Conservation (phyloP, 106 monocot species). For the Agapanthus africanus region DNA sequence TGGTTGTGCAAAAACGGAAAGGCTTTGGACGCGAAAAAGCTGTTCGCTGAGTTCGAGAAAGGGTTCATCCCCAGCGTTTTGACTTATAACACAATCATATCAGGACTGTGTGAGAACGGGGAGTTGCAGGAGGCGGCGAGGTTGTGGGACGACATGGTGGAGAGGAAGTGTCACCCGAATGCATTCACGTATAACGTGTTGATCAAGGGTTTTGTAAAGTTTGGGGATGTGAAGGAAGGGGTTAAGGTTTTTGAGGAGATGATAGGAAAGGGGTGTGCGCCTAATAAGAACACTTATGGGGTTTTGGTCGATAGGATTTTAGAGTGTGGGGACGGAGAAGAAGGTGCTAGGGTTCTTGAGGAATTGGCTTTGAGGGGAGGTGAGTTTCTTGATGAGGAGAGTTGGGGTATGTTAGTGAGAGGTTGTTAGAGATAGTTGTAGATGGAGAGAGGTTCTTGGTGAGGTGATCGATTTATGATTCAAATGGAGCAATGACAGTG, state of each 20-base stretch:
- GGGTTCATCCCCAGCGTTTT: constrained; percentile 48
- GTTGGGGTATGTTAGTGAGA: constrained; percentile 38
- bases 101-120: constrained; percentile 70
- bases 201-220: constrained; percentile 67
- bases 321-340: constrained; percentile 23
- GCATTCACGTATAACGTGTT: constrained; percentile 66
- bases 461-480: not conserved
- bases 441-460: constrained; percentile 21
- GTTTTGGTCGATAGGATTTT: constrained; percentile 48
- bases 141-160: constrained; percentile 89
- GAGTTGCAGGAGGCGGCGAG: constrained; percentile 76
- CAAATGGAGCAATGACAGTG: too few species aligned
- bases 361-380: constrained; percentile 6
- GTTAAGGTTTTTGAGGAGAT: constrained; percentile 57
- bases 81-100: constrained; percentile 66
- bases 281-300: constrained; percentile 30
- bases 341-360: constrained; percentile 21
- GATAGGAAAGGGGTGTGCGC: constrained; percentile 38
- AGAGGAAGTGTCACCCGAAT: constrained; percentile 51
- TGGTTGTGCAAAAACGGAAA: constrained; percentile 77
- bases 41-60: constrained; percentile 65
- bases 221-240: constrained; percentile 46
- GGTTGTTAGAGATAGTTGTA: constrained; percentile 9
- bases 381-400: constrained; percentile 19
- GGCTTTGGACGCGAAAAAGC: constrained; percentile 43